These are phyloP conservation scores for Vaccinium myrtillus DNA, from an alignment of 148 eudicot species.

Conservation along the genomic window DNA sequence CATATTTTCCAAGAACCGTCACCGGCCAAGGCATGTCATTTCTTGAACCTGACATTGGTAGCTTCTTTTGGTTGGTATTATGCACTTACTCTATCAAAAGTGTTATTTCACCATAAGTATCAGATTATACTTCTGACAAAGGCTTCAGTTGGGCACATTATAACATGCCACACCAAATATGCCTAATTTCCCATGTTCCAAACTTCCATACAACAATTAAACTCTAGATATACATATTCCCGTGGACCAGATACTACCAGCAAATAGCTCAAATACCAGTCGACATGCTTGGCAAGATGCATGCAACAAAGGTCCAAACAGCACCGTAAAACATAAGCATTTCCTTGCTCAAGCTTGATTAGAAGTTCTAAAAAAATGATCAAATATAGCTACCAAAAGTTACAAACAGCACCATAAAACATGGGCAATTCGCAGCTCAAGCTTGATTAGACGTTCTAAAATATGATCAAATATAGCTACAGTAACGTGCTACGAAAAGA, in stretches of 20 bases:
- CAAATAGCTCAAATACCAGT: neutral
- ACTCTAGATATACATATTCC: no score
- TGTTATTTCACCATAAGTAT: no score
- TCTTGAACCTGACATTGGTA: no score
- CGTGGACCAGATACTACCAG: neutral
- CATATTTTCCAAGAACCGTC: no score
- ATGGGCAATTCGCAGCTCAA: neutral
- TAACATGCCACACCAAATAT: no score
- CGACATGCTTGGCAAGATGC: neutral
- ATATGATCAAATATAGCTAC: neutral
- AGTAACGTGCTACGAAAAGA: neutral
- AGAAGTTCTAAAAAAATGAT: neutral
- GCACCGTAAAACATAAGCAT: neutral
- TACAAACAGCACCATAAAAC: neutral
- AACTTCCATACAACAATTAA: no score
- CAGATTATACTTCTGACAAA: no score
- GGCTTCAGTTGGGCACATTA: no score
- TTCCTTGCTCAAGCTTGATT: neutral
- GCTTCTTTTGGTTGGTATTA: no score
- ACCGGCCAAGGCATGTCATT: no score
- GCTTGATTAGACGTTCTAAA: neutral
- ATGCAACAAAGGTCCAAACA: neutral
- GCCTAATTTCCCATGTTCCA: no score
- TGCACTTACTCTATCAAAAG: no score
- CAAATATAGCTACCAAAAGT: neutral